A percentile compares a stretch with the other conserved stretches of the same genome.
Conservation (phyloP, 1,139 yeast genomes). For the Debaryomyces coudertii region DNA sequence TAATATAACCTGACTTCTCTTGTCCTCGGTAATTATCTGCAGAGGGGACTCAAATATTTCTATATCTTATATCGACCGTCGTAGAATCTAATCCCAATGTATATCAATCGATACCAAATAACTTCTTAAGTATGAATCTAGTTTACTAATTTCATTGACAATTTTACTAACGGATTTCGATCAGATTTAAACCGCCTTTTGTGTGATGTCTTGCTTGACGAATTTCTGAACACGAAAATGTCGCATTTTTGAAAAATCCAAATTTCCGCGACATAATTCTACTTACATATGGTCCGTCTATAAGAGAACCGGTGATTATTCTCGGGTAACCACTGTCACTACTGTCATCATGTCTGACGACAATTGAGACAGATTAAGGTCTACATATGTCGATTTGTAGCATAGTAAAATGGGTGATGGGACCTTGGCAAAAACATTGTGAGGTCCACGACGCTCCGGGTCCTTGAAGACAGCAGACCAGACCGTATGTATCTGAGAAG, state of each 20-base stretch:
- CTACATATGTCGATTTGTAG: no score
- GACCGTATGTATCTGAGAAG: background rate
- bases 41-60: background rate
- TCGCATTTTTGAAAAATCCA: background rate
- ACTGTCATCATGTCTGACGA: no score
- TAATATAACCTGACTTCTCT: background rate
- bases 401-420: no score
- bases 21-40: background rate
- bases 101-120: slow-evolving; percentile 2
- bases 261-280: background rate
- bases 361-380: no score
- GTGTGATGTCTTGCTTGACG: slow-evolving; percentile 1
- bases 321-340: no score
- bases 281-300: no score
- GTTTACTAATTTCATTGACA: slow-evolving; percentile 2
- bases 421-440: no score
- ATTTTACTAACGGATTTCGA: slow-evolving; percentile 7
- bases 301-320: no score
- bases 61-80: background rate
- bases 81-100: background rate
- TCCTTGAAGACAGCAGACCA: no score
- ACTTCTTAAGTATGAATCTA: background rate
- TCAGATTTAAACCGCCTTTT: slow-evolving; percentile 1
- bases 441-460: no score
- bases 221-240: background rate